Evolutionary conservation across 441 rosid genomes (phyloP).

Genomic region (Geranium incanum): DNA sequence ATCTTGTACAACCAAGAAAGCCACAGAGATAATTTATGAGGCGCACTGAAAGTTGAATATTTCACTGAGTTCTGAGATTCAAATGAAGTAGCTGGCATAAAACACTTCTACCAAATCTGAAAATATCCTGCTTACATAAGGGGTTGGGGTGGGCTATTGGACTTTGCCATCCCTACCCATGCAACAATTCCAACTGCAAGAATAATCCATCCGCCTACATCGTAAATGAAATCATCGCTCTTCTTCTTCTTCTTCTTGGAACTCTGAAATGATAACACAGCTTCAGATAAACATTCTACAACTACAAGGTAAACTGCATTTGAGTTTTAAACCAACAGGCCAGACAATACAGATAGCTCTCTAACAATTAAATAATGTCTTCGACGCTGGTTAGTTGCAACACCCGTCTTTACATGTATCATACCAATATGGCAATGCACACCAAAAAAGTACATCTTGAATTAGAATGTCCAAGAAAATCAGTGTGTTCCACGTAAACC

Average conservation of each 20-base stretch:
- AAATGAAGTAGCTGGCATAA: neutral
- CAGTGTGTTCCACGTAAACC: neutral
- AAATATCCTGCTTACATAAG: neutral
- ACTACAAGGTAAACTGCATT: slow-evolving; percentile 3
- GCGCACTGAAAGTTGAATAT: neutral
- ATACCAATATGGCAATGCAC: neutral
- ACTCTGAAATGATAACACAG: slow-evolving; percentile 29
- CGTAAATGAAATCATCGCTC: slow-evolving; percentile 65
- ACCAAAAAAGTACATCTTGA: neutral
- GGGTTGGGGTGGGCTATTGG: slow-evolving; percentile 53
- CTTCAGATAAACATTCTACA: neutral
- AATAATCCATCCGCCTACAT: slow-evolving; percentile 80
- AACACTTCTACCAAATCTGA: neutral
- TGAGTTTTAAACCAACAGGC: neutral
- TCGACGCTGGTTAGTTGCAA: neutral
- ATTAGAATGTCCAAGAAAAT: neutral
- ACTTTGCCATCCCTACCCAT: slow-evolving; percentile 79
- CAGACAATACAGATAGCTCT: neutral
- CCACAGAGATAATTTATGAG: neutral
- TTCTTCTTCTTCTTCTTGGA: slow-evolving; percentile 49
- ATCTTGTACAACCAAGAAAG: no score
- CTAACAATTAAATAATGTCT: neutral
- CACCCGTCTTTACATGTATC: neutral
- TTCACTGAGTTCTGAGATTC: neutral
- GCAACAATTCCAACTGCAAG: slow-evolving; percentile 76